These are phyloP conservation scores for Saccharomyces eubayanus DNA, from an alignment of 805 yeast genomes.

Conservation along the genomic window DNA sequence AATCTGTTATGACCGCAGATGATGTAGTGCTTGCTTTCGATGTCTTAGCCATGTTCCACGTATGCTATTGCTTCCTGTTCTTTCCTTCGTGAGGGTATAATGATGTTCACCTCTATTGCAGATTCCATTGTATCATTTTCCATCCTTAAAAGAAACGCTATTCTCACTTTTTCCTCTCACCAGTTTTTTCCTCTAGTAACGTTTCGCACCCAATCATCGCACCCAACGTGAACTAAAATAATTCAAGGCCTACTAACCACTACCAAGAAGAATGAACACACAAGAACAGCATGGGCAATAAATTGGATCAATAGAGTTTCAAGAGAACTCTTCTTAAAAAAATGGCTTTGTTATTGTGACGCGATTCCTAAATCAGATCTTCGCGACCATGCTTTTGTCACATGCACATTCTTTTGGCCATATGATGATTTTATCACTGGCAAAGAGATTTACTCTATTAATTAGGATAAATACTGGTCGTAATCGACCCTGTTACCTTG, in stretches of 20 bases:
- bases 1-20: conserved; percentile 14
- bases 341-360: no score
- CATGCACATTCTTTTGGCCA: no score
- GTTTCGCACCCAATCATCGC: not conserved
- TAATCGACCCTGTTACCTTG: no score
- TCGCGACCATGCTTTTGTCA: no score
- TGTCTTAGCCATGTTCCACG: not conserved
- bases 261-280: not conserved
- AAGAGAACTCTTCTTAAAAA: no score
- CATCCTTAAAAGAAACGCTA: not conserved
- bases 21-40: not conserved
- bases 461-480: no score
- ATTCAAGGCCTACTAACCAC: not conserved
- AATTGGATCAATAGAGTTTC: no score
- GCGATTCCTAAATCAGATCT: no score
- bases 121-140: not conserved
- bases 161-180: not conserved
- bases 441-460: no score
- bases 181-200: not conserved
- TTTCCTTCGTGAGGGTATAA: not conserved
- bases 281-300: no score
- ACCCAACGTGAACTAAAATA: not conserved
- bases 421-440: no score
- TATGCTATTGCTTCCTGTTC: not conserved
- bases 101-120: not conserved